These are phyloP conservation scores for Zygoascus meyerae DNA, from an alignment of 1,139 yeast species.

Conservation along the genomic window DNA sequence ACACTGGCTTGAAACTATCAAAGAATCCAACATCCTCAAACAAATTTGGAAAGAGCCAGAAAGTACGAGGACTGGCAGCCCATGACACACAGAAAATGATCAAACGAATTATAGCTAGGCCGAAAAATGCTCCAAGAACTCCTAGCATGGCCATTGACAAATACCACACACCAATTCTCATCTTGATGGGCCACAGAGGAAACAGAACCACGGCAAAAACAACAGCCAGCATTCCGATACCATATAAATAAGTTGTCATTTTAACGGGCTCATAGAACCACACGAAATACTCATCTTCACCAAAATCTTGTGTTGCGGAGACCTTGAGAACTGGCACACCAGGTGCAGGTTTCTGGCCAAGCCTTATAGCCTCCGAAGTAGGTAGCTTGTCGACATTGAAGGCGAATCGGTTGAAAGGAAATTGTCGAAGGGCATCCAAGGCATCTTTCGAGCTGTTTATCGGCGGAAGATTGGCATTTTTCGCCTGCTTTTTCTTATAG, in stretches of 20 bases:
- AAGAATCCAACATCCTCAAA: conserved; percentile 93
- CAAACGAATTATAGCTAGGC: conserved; percentile 71
- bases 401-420: conserved; percentile 71
- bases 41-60: conserved; percentile 94
- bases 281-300: conserved; percentile 73
- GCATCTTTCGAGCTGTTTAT: conserved; percentile 52
- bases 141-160: conserved; percentile 73
- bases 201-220: conserved; percentile 76
- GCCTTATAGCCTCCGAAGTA: conserved; percentile 61
- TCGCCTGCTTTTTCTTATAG: conserved; percentile 54
- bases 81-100: conserved; percentile 62
- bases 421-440: conserved; percentile 52
- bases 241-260: conserved; percentile 54
- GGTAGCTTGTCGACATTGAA: conserved; percentile 58
- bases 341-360: conserved; percentile 60
- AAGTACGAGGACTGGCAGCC: conserved; percentile 56
- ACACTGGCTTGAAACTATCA: conserved; percentile 85
- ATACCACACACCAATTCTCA: conserved; percentile 92
- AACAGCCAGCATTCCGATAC: conserved; percentile 57
- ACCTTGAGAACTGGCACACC: conserved; percentile 69
- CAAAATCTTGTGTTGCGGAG: conserved; percentile 61
- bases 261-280: conserved; percentile 85
- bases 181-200: conserved; percentile 92
- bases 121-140: conserved; percentile 69
- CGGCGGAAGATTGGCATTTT: conserved; percentile 54